Evolutionary conservation across 2,329 filamentous ascomycete species (phyloP), one percentile per base, ranked within the genome.

Genomic region (Pseudogymnoascus sp.): DNA sequence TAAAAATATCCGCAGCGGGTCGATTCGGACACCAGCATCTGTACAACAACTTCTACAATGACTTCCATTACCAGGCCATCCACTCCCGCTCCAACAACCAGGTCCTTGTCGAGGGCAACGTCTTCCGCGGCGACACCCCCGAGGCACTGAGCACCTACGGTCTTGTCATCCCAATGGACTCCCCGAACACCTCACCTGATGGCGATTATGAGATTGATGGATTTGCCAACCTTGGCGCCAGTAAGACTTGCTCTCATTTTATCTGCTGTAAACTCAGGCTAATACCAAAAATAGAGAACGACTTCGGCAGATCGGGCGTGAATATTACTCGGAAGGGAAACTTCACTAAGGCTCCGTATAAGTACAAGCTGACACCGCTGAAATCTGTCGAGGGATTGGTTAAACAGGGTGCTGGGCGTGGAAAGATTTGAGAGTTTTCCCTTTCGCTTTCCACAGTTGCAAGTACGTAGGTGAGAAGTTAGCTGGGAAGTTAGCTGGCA

Each of bases 181-280:
- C 78, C 46, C 82, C 82, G 0, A 84, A 84, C 64, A 83, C 80
- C 0, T 78, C 77, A 64, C 75, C 77, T 1, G 81, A 80, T 9
- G 82, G 81, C 1, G 82, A 84, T 59, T 77, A 77, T 66, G 81
- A 84, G 68, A 72, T 83, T 25, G 81, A 84, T 66, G 81, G 81
- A 0, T 84, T 75, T 68, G 81, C 79, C 3, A 84, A 84, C 64
- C 71, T 83, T 14, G 82, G 81, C 23, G 78, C 80, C 2, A 76
- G 80, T 81, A 71, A 71, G 79, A 77, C 3, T 18, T 62, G 14
- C 37, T 40, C 2, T 12, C 61, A 16, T 23, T 3, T 6, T 3
- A 11, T 49, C 0, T 42, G 16, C 7, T 34, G 49, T 56, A 3
- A 12, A 34, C 5, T 16, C 9, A 18, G 6, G 25, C 49, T 56